Evolutionary conservation across 208 protist species (phyloP), one percentile per base, ranked within the genome.

Genomic region (Crithidia bombi): DNA sequence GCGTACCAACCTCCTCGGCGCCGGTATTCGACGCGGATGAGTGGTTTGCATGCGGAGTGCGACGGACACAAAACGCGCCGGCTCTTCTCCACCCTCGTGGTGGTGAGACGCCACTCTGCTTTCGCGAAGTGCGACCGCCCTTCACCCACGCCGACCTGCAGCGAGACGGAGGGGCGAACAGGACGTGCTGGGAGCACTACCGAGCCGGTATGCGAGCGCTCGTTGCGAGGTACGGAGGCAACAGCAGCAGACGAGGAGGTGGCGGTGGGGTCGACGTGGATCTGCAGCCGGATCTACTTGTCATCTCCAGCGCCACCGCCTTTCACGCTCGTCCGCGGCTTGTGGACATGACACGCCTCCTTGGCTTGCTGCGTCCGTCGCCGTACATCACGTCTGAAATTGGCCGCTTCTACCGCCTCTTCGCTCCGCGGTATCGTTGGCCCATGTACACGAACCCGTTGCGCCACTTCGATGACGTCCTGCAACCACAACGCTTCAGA

Each of bases 301-400:
- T 74, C 10, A 4, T 74, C 5, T 66, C 68, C 35, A 62, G 68
- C 28, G 39, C 23, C 17, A 74, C 68, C 2, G 68, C 59, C 28
- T 74, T 74, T 30, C 59, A 74, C 21, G 21, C 47, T 15, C 46
- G 68, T 19, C 58, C 59, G 6, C 39, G 56, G n/a, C 50, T 74
- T 47, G 26, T 4, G 19, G 59, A 61, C 52, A 67, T 55, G 58
- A 54, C 68, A 21, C 59, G 59, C n/a, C 38, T 74, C 32, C 59
- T 67, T 7, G 68, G 32, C 23, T 41, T 74, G 50, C 68, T 74
- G 47, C 47, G 59, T 7, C 68, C 68, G 3, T 74, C 59, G 23
- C 23, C 68, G 32, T 36, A 19, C 14, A 41, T 74, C 58, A 67
- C 51, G 0, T 50, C 46, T 15, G 68, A 74, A 39, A 17, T 74